Percentiles rank a stretch among this genome's conserved stretches.
Evolutionary conservation across 164 flowering plant genomes (phyloP).

Genomic region (Vitis labrusca): DNA sequence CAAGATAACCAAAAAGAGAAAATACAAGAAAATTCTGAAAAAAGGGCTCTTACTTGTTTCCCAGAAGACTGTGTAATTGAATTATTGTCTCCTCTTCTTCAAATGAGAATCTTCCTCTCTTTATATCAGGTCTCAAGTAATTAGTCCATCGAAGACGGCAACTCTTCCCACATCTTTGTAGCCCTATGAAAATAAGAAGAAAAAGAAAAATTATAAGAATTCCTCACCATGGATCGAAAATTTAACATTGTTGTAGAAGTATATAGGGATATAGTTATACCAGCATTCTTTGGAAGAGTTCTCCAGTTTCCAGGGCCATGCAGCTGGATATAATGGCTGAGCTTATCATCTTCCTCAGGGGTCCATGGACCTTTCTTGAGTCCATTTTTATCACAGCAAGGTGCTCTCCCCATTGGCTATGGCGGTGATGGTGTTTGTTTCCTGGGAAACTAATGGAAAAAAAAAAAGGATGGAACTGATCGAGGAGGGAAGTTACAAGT

Average conservation of each 20-base stretch:
- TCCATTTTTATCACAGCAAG: slow-evolving; percentile 52
- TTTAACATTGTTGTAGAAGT: background rate
- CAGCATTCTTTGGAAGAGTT: slow-evolving; percentile 56
- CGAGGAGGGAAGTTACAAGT: background rate
- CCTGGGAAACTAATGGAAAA: too few relatives aligned
- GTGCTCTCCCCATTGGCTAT: slow-evolving; percentile 48
- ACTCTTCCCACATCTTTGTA: slow-evolving; percentile 77
- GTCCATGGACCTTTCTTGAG: slow-evolving; percentile 64
- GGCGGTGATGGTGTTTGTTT: background rate
- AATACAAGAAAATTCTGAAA: background rate
- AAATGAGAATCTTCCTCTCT: slow-evolving; percentile 61
- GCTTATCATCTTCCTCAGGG: slow-evolving; percentile 44
- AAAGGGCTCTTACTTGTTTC: slow-evolving; percentile 50
- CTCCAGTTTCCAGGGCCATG: slow-evolving; percentile 65
- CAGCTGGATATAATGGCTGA: slow-evolving; percentile 34
- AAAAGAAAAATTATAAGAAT: background rate
- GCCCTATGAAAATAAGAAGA: slow-evolving; percentile 24
- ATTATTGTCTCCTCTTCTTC: slow-evolving; percentile 75
- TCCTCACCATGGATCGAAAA: background rate
- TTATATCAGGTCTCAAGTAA: slow-evolving; percentile 72
- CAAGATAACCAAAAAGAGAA: background rate
- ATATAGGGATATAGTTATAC: slow-evolving; percentile 2
- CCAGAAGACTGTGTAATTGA: slow-evolving; percentile 56
- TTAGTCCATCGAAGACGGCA: slow-evolving; percentile 81
- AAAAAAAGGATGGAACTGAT: background rate